phyloP scores from a whole-genome alignment of 257 asterid species.

The Haberlea rhodopensis region DNA sequence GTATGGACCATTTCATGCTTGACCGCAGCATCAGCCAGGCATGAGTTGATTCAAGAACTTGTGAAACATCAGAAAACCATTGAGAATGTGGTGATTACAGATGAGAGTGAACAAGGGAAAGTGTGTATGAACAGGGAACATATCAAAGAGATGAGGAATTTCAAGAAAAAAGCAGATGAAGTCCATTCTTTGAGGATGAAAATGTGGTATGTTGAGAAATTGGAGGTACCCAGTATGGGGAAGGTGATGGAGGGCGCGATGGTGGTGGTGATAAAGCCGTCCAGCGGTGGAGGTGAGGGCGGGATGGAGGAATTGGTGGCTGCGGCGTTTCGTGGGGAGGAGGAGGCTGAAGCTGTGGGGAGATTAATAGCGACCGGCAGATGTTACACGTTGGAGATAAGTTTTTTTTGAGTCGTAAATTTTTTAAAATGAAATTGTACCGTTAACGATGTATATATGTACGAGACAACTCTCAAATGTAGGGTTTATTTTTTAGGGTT shows the following conservation, averaged over 20 bases:
- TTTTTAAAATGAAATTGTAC: too few species aligned
- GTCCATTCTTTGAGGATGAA: slow-evolving; percentile 47
- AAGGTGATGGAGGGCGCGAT: slow-evolving; percentile 71
- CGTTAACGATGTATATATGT: too few species aligned
- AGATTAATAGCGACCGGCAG: slow-evolving; percentile 51
- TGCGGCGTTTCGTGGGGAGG: slow-evolving; percentile 36
- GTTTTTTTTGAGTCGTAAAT: slow-evolving; percentile 53
- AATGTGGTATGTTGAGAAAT: slow-evolving; percentile 62
- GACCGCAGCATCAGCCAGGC: slow-evolving; percentile 68
- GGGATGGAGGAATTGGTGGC: slow-evolving; percentile 37
- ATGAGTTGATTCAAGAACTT: slow-evolving; percentile 40
- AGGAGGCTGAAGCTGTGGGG: slow-evolving; percentile 45
- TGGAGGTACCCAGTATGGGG: slow-evolving; percentile 43
- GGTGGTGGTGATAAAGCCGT: slow-evolving; percentile 54
- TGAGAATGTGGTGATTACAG: slow-evolving; percentile 41
- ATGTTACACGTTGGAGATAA: slow-evolving; percentile 62
- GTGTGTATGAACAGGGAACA: slow-evolving; percentile 49
- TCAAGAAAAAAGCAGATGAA: slow-evolving; percentile 29
- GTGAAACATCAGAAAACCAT: slow-evolving; percentile 30
- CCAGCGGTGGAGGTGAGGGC: slow-evolving; percentile 25
- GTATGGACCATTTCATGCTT: slow-evolving; percentile 70
- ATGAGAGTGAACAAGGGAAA: slow-evolving; percentile 59
- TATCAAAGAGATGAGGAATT: slow-evolving; percentile 35
- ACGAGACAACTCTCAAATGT: too few species aligned
- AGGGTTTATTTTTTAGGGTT: too few species aligned